A percentile compares a stretch with the other conserved stretches of the same genome.
Conservation (phyloP, 495 filamentous ascomycete genomes). For the Corynascus novoguineensis region DNA sequence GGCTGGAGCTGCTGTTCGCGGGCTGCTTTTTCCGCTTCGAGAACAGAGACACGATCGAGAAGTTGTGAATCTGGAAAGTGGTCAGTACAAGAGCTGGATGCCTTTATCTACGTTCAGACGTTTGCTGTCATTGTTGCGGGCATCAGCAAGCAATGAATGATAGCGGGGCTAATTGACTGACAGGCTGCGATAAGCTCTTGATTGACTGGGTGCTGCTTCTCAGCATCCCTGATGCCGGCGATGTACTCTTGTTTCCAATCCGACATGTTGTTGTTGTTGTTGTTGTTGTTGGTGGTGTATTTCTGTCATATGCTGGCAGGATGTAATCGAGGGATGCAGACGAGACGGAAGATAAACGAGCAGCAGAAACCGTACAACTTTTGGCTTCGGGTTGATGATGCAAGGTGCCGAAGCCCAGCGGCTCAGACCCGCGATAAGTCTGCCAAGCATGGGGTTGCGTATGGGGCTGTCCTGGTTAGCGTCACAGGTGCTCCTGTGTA, state of each 20-base stretch:
- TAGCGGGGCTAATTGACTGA: constrained; percentile 25
- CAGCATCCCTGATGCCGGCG: constrained; percentile 36
- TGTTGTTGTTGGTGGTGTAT: no score
- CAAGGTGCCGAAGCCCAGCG: constrained; percentile 7
- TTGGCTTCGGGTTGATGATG: constrained; percentile 1
- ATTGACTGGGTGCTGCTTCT: constrained; percentile 40
- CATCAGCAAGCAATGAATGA: not conserved
- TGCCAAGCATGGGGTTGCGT: not conserved
- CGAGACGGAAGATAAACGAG: not conserved
- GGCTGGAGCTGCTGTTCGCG: constrained; percentile 25
- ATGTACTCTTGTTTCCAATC: constrained; percentile 47
- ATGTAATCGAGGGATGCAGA: no score
- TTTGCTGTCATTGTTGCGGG: not conserved
- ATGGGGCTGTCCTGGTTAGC: no score
- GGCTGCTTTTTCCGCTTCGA: constrained; percentile 48
- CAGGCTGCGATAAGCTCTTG: constrained; percentile 43
- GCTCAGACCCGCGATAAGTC: constrained; percentile 2
- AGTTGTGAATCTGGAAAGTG: constrained; percentile 57
- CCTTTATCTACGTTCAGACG: not conserved
- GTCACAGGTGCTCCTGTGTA: no score
- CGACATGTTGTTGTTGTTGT: constrained; percentile 33
- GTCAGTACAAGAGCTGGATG: constrained; percentile 16
- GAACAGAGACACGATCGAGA: constrained; percentile 57
- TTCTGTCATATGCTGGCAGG: no score
- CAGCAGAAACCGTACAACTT: not conserved